Base-by-base conservation (phyloP, 1,139 yeast genomes). In the Candida labiduridarum region DNA sequence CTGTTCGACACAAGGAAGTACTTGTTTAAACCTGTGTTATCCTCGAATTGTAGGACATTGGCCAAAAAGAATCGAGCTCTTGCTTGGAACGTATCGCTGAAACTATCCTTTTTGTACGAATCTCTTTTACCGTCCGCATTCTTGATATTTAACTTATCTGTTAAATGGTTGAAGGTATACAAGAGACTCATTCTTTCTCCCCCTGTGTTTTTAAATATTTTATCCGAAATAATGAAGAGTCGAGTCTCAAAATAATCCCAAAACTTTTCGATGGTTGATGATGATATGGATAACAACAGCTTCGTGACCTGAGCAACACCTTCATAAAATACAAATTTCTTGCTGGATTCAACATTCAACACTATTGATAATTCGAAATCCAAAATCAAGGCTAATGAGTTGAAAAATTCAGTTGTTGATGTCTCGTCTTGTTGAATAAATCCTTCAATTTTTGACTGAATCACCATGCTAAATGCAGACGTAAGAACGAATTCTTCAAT, bases 1-100 rank as follows among this genome's bases (percentile, higher is more conserved):
- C 76, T 58, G 46, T 66, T 63, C 3, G 78, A 66, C 0, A 63
- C 52, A 29, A 66, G 60, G 53, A 74, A 75, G 55, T 72, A 72
- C 57, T 74, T 74, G 56, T 76, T 76, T 50, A 76, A 64, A 2
- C 81, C 81, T 1, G 81, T 76, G 53, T 74, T 75, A 53, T 76
- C 81, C 48, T 75, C 80, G 50, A 75, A 64, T 11, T 66, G 62
- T 47, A 76, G 64, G 12, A 74, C 52, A 38, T 63, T 65, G 12
- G 76, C 63, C 35, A 74, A 59, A 51, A 75, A 73, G 2, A 59
- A 51, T 33, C 78, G 61, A 2, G 76, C 74, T 39, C 79, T 59
- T 41, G 64, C 66, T 46, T 74, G 77, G 44, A 76, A 60, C 9
- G 44, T 45, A 52, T 76, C 80, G 51, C 72, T 74, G 56, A 71